Evolutionary conservation across 345 rosid genomes (phyloP), one percentile per base, ranked within the genome.

Genomic region (Diplotaxis tenuifolia): DNA sequence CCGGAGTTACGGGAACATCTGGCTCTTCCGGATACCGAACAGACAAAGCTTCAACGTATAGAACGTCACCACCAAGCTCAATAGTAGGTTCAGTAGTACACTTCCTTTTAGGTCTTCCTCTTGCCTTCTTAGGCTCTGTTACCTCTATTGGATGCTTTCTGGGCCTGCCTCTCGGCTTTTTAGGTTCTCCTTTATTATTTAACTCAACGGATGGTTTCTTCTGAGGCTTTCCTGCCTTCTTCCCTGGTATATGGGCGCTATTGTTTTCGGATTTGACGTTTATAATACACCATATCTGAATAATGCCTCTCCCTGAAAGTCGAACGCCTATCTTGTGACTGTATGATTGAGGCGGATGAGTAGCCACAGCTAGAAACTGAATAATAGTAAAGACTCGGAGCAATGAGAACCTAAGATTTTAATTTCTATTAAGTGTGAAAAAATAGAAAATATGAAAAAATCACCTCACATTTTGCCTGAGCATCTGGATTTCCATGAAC

Each of bases 301-400:
- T 74, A 29, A 88, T 67, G 73, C 98, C 98, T 79, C 96, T 84
- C 55, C 98, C 98, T 61, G 82, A 68, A 73, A 87, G 86, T 29
- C 84, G 84, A 72, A 65, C 68, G 69, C 97, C 97, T 25, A 88
- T 79, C 83, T 81, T 87, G 87, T 93, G 97, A 77, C 83, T 81
- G 68, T 74, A 87, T 59, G 96, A 85, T 55, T 82, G 92, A 57
- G 94, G 86, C 58, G 96, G 95, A 86, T 92, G 99, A 78, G 96
- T 85, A 80, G 93, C 86, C 72, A 92, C 85, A 60, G 96, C 98
- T 78, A 95, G 80, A 83, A 86, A 95, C 98, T 92, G 84, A 67
- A 54, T 52, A 53, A 20, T 66, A 80, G 25, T 34, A 9, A 70
- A 19, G 14, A 14, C 11, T 23, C 7, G 62, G 10, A 49, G 52